These are phyloP conservation scores for Fusarium dimerum DNA, from an alignment of 2,329 filamentous ascomycete species.

Conservation along the genomic window DNA sequence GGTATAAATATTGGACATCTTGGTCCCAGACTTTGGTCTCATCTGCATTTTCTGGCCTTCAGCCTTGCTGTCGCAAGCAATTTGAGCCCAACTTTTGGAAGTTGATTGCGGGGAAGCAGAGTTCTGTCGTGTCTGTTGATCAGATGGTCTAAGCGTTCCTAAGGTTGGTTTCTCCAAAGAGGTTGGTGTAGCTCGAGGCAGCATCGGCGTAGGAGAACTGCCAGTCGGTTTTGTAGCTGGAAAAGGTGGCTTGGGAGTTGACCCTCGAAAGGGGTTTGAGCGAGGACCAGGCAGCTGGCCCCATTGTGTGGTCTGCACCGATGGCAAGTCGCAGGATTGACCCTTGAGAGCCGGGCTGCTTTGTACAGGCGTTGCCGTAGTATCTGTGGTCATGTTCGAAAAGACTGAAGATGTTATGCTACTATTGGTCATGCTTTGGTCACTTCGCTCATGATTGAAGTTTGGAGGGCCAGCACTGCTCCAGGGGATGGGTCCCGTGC, in stretches of 20 bases:
- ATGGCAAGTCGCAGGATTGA: neutral
- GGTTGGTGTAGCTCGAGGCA: no score
- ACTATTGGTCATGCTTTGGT: constrained; percentile 44
- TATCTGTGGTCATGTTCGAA: constrained; percentile 38
- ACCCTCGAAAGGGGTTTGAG: constrained; percentile 24
- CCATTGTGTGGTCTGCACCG: no score
- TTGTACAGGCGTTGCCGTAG: constrained; percentile 33
- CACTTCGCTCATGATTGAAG: constrained; percentile 25
- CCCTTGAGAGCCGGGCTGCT: constrained; percentile 32
- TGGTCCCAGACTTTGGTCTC: constrained; percentile 21
- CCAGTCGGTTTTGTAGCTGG: neutral
- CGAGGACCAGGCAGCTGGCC: constrained; percentile 10
- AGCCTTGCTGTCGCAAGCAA: constrained; percentile 32
- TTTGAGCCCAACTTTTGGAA: constrained; percentile 44
- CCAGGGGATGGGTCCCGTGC: constrained; percentile 42
- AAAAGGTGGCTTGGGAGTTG: constrained; percentile 18
- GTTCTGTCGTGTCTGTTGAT: constrained; percentile 16
- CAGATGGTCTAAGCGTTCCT: no score
- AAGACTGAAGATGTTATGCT: constrained; percentile 46
- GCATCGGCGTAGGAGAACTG: no score
- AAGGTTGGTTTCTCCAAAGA: no score
- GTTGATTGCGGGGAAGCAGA: constrained; percentile 36
- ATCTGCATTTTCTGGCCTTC: constrained; percentile 5
- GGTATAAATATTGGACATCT: constrained; percentile 10
- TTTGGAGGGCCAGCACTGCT: constrained; percentile 39